phyloP scores from a whole-genome alignment of 2,329 filamentous ascomycete genomes.

The Sordariomycetes sp. region DNA sequence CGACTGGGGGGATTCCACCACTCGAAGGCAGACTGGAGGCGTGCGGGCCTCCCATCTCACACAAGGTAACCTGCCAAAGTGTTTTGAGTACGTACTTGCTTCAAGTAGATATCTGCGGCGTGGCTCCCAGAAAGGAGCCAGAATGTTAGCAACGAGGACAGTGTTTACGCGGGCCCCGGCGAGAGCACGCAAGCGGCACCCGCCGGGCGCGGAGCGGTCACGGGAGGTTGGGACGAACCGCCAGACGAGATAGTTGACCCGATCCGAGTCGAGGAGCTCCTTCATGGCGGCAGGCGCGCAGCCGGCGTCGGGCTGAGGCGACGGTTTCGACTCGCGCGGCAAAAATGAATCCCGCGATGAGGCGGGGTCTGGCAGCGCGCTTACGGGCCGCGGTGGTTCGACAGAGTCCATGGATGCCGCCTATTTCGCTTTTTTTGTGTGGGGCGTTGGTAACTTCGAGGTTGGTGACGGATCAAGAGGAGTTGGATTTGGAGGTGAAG shows the following conservation, averaged over 20 bases:
- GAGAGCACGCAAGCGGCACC: conserved; percentile 8
- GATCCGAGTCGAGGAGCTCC: conserved; percentile 51
- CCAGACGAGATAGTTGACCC: conserved; percentile 60
- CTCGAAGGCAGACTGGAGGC: not conserved
- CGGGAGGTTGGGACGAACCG: conserved; percentile 37
- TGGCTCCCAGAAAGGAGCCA: conserved; percentile 3
- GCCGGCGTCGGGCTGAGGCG: conserved; percentile 1
- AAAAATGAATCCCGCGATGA: not conserved
- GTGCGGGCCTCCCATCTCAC: conserved; percentile 5
- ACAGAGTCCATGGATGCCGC: not conserved
- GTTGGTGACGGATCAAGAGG: conserved; percentile 2
- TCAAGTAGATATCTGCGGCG: conserved; percentile 42
- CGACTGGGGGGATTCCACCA: not conserved
- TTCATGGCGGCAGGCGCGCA: conserved; percentile 30
- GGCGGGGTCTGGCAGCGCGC: not conserved
- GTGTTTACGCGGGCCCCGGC: not conserved
- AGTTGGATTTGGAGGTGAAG: conserved; percentile 2
- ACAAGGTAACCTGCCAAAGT: conserved; percentile 1
- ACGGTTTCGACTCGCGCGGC: conserved; percentile 5
- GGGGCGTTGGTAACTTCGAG: conserved; percentile 2
- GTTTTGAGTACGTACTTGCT: conserved; percentile 38
- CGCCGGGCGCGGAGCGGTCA: conserved; percentile 10
- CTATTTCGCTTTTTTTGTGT: not conserved
- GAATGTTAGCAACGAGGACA: conserved; percentile 6
- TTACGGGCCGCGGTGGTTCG: not conserved